Evolutionary conservation across 345 rosid genomes (phyloP).

Genomic region (Pelargonium nanum): DNA sequence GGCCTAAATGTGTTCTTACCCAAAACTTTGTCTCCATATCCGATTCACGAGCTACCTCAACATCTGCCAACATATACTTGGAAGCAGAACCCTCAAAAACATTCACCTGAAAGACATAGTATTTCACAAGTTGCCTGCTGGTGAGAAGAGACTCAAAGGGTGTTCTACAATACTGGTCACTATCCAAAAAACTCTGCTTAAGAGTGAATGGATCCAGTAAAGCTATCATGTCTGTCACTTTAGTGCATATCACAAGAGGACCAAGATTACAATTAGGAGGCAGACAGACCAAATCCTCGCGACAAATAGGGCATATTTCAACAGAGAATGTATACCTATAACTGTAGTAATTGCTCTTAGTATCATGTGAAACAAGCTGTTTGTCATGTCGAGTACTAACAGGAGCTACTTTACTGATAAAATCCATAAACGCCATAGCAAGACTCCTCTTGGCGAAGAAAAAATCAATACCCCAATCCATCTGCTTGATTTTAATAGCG

Average conservation of each 20-base stretch:
- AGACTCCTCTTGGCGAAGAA: constrained; percentile 30
- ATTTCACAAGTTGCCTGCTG: constrained; percentile 29
- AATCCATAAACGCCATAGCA: constrained; percentile 27
- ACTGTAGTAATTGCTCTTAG: constrained; percentile 29
- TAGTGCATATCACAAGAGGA: constrained; percentile 32
- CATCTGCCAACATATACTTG: constrained; percentile 22
- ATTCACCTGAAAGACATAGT: constrained; percentile 26
- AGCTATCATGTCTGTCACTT: constrained; percentile 30
- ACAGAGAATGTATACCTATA: constrained; percentile 32
- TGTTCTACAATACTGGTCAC: constrained; percentile 26
- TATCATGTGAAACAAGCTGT: constrained; percentile 30
- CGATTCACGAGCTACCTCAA: constrained; percentile 27
- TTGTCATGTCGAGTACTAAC: constrained; percentile 17
- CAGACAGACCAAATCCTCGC: constrained; percentile 29
- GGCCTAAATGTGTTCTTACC: constrained; percentile 29
- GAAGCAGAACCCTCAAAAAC: constrained; percentile 13
- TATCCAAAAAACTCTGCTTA: constrained; percentile 22
- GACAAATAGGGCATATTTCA: constrained; percentile 27
- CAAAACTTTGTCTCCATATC: constrained; percentile 30
- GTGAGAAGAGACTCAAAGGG: constrained; percentile 31
- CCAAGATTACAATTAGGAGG: constrained; percentile 31
- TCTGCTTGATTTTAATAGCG: constrained; percentile 29
- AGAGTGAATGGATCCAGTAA: constrained; percentile 27
- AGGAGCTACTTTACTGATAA: constrained; percentile 24
- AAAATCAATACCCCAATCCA: constrained; percentile 33